Base-by-base conservation (phyloP, 2,329 filamentous ascomycete genomes). In the Lomentospora prolificans region DNA sequence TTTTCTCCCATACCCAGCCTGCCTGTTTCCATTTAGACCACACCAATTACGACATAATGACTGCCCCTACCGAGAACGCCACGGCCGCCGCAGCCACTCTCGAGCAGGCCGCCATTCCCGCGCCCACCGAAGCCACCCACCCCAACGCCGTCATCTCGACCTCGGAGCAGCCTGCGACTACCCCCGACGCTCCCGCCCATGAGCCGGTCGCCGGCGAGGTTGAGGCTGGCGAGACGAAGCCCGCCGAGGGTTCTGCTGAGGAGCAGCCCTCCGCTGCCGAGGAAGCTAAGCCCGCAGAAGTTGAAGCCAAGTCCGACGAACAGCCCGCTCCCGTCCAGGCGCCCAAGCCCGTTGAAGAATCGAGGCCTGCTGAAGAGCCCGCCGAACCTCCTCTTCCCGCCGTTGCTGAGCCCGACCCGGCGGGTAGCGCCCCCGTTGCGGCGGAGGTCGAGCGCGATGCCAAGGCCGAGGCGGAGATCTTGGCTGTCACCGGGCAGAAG, bases 301-400 rank as follows among this genome's bases (percentile, higher is more conserved):
- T 12, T 7, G 30, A 51, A 51, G 57, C 52, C 56, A 62, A 6
- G 57, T 39, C 56, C 56, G 50, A 6, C 56, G n/a, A 60, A 57
- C 46, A 10, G 22, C 25, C 48, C 5, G 48, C 48, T 30, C 24
- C 48, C 3, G 19, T 14, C 12, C 24, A 51, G 25, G 28, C 25
- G 24, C 10, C 48, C 22, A 14, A 51, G 25, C 25, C 24, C 2
- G 48, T 12, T 14, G 9, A 30, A 14, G 48, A 28, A 9, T 30
- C 24, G 24, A 31, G 30, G 14, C 27, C 41, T 28, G 27, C 39
- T 25, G 33, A 25, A 12, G 12, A 46, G 22, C 14, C 27, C 10
- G 39, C 19, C 24, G 31, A 24, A 19, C 51, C 22, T 19, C 9
- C 17, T 12, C 14, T 24, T 30, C 27, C n/a, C 24, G 30, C 27